Conservation (phyloP, 345 rosid species). For the Cardamine occulta region DNA sequence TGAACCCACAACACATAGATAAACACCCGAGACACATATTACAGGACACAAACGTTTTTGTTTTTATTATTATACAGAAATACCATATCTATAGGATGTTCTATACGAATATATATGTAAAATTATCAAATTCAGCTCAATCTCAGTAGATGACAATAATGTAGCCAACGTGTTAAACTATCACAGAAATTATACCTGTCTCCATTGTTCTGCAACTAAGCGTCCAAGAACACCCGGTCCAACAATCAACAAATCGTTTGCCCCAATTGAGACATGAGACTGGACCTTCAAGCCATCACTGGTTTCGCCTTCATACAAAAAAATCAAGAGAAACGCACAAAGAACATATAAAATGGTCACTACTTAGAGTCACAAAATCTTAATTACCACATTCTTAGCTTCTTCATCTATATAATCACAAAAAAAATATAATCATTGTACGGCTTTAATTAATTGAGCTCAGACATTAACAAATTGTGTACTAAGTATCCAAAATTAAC, state of each 20-base stretch:
- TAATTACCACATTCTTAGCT: not conserved
- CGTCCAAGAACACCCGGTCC: constrained; percentile 99
- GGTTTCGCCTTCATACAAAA: constrained; percentile 49
- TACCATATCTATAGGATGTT: not conserved
- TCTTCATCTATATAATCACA: not conserved
- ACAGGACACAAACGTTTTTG: not conserved
- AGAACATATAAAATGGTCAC: constrained; percentile 1
- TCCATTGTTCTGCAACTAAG: constrained; percentile 87
- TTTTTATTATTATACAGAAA: not conserved
- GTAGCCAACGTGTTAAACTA: not conserved
- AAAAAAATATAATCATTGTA: not conserved
- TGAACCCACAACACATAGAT: not conserved
- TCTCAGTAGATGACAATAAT: not conserved
- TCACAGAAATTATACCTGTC: constrained; percentile 52
- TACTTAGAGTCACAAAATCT: constrained; percentile 13
- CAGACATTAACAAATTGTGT: not conserved
- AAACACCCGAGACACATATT: not conserved
- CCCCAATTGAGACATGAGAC: constrained; percentile 58
- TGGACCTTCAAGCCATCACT: constrained; percentile 54
- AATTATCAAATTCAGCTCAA: constrained; percentile 9
- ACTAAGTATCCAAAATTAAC: constrained; percentile 6
- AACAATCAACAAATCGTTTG: constrained; percentile 76
- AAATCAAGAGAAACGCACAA: not conserved
- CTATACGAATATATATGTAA: not conserved
- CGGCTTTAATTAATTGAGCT: not conserved